Evolutionary conservation across 305 asterid genomes (phyloP).

Genomic region (Withania somnifera): DNA sequence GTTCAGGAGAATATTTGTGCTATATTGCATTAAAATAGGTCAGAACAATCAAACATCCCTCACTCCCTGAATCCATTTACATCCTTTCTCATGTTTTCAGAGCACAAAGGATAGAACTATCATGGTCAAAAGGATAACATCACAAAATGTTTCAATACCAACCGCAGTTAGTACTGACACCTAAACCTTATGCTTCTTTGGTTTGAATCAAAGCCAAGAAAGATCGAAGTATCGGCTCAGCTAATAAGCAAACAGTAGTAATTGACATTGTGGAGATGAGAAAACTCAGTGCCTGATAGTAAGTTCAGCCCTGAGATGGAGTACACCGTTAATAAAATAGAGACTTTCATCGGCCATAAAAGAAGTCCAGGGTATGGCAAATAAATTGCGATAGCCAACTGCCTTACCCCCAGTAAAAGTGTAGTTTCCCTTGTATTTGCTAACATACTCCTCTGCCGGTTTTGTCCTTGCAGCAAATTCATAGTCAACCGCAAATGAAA

Average conservation of each 20-base stretch:
- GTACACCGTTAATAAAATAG: constrained; percentile 20
- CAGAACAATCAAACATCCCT: not conserved
- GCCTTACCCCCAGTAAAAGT: constrained; percentile 17
- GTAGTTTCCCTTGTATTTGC: constrained; percentile 70
- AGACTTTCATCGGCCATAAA: constrained; percentile 28
- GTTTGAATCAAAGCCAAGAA: not conserved
- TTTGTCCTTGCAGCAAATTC: constrained; percentile 82
- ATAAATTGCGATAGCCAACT: constrained; percentile 20
- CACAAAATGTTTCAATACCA: not conserved
- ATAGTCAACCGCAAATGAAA: constrained; percentile 52
- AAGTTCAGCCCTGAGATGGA: constrained; percentile 22
- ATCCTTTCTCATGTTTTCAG: constrained; percentile 1
- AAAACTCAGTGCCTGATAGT: constrained; percentile 11
- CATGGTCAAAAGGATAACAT: not conserved
- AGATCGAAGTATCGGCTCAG: not conserved
- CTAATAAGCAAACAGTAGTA: not conserved
- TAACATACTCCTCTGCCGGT: constrained; percentile 59
- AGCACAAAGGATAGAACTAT: not conserved
- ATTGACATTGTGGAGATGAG: not conserved
- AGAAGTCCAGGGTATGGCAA: constrained; percentile 16
- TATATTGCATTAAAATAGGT: not conserved
- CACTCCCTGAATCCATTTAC: not conserved
- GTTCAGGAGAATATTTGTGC: not conserved
- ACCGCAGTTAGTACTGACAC: not conserved
- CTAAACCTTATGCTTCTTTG: not conserved